Evolutionary conservation across 2,329 filamentous ascomycete species (phyloP), one percentile per base, ranked within the genome.

Genomic region (Teratosphaeriaceae sp.): DNA sequence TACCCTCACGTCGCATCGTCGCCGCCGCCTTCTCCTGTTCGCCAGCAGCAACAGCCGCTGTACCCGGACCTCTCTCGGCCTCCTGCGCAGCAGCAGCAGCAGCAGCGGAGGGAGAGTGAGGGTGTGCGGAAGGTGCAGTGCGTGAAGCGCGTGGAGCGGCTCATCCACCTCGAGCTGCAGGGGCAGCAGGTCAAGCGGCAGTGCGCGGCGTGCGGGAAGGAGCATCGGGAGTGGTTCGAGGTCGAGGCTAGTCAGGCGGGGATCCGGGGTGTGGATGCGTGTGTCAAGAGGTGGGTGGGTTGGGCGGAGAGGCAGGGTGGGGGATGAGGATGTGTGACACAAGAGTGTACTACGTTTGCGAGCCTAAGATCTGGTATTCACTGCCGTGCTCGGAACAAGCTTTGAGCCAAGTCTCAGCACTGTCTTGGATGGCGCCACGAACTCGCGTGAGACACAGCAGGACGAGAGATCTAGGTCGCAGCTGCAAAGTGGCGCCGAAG

Each of bases 151-250:
- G 88, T 97, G 9, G 92, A 98, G 69, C 75, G 88, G 20, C 67
- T 98, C 45, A 84, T 97, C 34, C 92, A 98, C 63, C 70, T 97
- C 12, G 92, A 98, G 67, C 74, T 97, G n/a, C 73, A 73, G 4
- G 73, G 72, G 30, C 66, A 73, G 53, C 68, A 64, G 64, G 80
- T 67, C 45, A 80, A 73, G 66, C 80, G 62, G 15, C 76, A 77
- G 40, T 98, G 92, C 57, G 72, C 73, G 3, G 76, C 80, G 1
- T 98, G 92, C 60, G 88, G 88, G 2, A 82, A 81, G 58, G 82
- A 88, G 55, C 92, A 98, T 64, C 73, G 83, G 40, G 92, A 98
- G 68, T 98, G 90, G 90, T 98, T 98, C 62, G 85, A 94, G 66
- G 81, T 96, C 1, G 80, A 86, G 48, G 85, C 86, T 0, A 82